Percentiles rank a stretch among this genome's conserved stretches.
These are phyloP conservation scores for Ustilago xerochloae DNA, from an alignment of 1,284 basidiomycete genomes.

Conservation along the genomic window DNA sequence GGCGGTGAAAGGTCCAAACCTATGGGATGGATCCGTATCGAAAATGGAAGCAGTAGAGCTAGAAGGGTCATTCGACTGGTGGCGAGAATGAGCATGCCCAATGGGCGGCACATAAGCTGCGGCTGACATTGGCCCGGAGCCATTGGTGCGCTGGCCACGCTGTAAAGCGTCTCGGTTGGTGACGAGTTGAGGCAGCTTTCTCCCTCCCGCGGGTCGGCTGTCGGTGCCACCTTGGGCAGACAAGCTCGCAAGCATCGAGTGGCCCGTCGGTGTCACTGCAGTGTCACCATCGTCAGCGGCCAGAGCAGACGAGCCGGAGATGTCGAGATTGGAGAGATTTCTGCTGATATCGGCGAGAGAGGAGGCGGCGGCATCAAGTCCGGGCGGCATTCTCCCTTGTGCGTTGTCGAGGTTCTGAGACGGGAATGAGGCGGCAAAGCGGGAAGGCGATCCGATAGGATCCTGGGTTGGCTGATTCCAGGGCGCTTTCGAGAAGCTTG, in stretches of 20 bases:
- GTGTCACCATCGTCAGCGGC: conserved; percentile 6
- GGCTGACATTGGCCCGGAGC: conserved; percentile 39
- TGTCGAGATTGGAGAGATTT: conserved; percentile 35
- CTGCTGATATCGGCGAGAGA: conserved; percentile 28
- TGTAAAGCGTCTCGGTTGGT: conserved; percentile 57
- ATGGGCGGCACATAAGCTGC: conserved; percentile 54
- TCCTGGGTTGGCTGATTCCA: conserved; percentile 38
- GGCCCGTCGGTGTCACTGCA: conserved; percentile 4
- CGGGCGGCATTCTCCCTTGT: conserved; percentile 15
- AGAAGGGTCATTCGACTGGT: conserved; percentile 26
- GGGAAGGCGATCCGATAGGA: conserved; percentile 46
- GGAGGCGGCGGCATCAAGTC: conserved; percentile 14
- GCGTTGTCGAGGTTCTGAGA: conserved; percentile 28
- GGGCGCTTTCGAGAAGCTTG: conserved; percentile 34
- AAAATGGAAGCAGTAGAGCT: conserved; percentile 3
- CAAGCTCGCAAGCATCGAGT: conserved; percentile 11
- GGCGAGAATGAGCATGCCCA: conserved; percentile 49
- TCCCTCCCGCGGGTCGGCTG: conserved; percentile 1
- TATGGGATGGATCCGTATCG: conserved; percentile 13
- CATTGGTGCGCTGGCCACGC: conserved; percentile 17
- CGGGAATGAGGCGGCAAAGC: conserved; percentile 40
- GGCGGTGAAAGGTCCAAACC: conserved; percentile 47
- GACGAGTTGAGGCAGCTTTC: conserved; percentile 55
- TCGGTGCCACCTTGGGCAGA: conserved; percentile 17
- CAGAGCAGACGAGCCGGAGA: conserved; percentile 35